Conservation (phyloP, 805 yeast genomes). For the Metschnikowia matae region DNA sequence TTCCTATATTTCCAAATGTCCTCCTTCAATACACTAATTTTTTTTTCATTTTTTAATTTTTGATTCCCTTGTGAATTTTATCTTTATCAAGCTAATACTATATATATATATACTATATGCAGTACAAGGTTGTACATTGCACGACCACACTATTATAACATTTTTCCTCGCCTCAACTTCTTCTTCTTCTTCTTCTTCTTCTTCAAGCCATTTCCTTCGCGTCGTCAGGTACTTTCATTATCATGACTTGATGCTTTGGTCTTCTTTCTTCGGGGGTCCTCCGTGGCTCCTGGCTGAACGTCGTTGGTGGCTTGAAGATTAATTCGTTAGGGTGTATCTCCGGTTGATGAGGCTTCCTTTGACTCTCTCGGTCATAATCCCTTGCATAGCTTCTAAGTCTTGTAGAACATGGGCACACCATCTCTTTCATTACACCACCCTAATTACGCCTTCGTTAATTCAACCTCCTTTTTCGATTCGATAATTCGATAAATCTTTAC, state of each 20-base stretch:
- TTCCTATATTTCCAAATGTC: no score
- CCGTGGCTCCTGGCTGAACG: slow-evolving; percentile 12
- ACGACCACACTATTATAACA: not conserved
- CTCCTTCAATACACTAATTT: no score
- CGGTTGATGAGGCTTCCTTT: slow-evolving; percentile 42
- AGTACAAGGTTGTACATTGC: not conserved
- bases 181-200: slow-evolving; percentile 9
- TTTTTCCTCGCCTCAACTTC: not conserved
- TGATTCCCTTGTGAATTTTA: no score
- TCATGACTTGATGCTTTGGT: slow-evolving; percentile 17
- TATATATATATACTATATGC: no score
- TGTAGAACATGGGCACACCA: no score
- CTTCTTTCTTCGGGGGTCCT: slow-evolving; percentile 15
- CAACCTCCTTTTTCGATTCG: no score
- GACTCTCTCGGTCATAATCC: slow-evolving; percentile 52
- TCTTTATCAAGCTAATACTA: not conserved
- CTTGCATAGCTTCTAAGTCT: slow-evolving; percentile 27
- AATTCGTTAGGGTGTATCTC: slow-evolving; percentile 44
- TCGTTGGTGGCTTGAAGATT: slow-evolving; percentile 16
- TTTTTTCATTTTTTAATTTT: no score
- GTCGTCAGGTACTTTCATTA: slow-evolving; percentile 14
- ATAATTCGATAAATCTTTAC: no score
- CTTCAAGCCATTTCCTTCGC: slow-evolving; percentile 16
- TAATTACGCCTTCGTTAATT: no score
- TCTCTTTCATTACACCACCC: no score